phyloP scores from a whole-genome alignment of 176 grass and related monocot species.

The Hyparrhenia diplandra region DNA sequence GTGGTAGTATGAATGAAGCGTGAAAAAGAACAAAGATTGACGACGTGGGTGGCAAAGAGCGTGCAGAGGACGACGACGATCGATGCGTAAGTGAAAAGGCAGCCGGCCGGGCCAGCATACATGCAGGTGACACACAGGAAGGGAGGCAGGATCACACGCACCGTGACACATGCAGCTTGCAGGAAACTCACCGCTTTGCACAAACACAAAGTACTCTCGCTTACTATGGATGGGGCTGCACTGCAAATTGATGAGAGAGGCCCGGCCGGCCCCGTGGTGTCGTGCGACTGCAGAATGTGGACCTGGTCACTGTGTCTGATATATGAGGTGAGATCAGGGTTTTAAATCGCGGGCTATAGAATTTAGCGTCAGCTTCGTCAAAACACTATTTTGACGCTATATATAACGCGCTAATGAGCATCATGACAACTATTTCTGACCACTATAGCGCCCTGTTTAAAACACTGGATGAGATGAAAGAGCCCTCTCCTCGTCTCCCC shows the following conservation, averaged over 20 bases:
- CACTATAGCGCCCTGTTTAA: no score
- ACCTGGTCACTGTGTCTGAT: no score
- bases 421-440: no score
- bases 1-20: not conserved
- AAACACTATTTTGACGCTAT: no score
- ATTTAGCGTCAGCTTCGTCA: no score
- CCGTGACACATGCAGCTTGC: constrained; percentile 24
- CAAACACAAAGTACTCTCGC: constrained; percentile 24
- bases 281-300: constrained; percentile 16
- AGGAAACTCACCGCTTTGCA: constrained; percentile 38
- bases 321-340: no score
- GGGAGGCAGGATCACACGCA: constrained; percentile 2
- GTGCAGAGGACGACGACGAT: not conserved
- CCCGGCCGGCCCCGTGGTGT: no score
- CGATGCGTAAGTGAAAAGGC: constrained; percentile 6
- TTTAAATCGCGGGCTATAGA: no score
- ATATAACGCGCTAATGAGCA: no score
- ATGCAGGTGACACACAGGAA: not conserved
- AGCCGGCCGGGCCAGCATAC: not conserved
- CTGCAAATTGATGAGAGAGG: constrained; percentile 25
- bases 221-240: constrained; percentile 20
- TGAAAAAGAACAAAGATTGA: not conserved
- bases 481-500: no score
- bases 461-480: no score
- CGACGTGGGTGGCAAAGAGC: not conserved